Conservation (phyloP, 1,284 basidiomycete genomes). For the Kalmanozyma brasiliensis region DNA sequence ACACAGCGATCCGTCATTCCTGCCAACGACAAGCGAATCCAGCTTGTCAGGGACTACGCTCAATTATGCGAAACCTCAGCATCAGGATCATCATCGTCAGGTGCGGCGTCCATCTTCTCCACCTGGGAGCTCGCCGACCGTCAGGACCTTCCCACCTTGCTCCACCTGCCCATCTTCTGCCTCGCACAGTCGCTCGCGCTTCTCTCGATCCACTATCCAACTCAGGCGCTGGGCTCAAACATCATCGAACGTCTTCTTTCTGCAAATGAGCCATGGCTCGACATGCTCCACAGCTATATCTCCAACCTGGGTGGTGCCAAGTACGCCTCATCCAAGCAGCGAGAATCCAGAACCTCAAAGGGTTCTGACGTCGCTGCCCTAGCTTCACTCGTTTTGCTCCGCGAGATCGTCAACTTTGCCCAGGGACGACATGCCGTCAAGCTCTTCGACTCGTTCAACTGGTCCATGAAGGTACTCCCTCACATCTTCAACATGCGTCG, state of each 20-base stretch:
- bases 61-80: slow-evolving; percentile 44
- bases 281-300: slow-evolving; percentile 50
- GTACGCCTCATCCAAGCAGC: slow-evolving; percentile 21
- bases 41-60: slow-evolving; percentile 42
- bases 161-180: slow-evolving; percentile 55
- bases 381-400: slow-evolving; percentile 49
- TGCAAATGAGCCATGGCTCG: slow-evolving; percentile 47
- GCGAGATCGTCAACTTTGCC: slow-evolving; percentile 52
- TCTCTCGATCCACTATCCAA: slow-evolving; percentile 59
- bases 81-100: slow-evolving; percentile 16
- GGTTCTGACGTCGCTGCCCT: slow-evolving; percentile 45
- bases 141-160: slow-evolving; percentile 40
- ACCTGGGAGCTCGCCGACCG: slow-evolving; percentile 47
- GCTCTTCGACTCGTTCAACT: slow-evolving; percentile 61
- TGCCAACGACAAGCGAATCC: slow-evolving; percentile 38
- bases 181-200: slow-evolving; percentile 59
- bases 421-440: slow-evolving; percentile 47
- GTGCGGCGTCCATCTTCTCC: slow-evolving; percentile 37
- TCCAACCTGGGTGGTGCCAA: slow-evolving; percentile 35
- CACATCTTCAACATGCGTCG: slow-evolving; percentile 56
- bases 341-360: slow-evolving; percentile 23
- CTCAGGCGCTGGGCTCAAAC: slow-evolving; percentile 53
- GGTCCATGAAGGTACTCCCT: slow-evolving; percentile 52
- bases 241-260: slow-evolving; percentile 53
- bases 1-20: slow-evolving; percentile 37